Conservation (phyloP, 257 asterid genomes). For the Nicotiana paniculata region DNA sequence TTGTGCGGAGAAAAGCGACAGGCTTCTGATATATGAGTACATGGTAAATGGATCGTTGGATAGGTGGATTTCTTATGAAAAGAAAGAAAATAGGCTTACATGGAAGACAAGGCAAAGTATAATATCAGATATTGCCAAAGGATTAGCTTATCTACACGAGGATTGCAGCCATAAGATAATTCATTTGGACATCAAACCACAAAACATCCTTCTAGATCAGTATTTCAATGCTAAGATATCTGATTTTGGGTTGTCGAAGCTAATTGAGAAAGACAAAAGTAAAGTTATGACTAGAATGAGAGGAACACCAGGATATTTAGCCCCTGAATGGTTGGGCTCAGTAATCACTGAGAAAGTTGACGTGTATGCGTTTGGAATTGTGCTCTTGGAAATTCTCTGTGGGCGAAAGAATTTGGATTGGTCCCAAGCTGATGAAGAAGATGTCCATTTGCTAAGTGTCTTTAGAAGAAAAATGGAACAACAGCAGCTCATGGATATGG, state of each 20-base stretch:
- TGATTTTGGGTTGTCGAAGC: conserved; percentile 20
- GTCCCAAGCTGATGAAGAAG: conserved; percentile 6
- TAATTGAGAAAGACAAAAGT: conserved; percentile 17
- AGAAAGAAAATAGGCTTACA: neutral
- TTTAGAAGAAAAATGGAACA: conserved; percentile 12
- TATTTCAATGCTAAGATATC: conserved; percentile 21
- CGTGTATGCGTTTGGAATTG: conserved; percentile 22
- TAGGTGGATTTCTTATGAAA: conserved; percentile 14
- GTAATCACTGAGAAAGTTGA: conserved; percentile 22
- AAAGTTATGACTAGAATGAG: conserved; percentile 17
- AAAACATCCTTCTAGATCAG: conserved; percentile 23
- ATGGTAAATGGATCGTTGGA: conserved; percentile 25
- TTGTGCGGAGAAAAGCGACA: conserved; percentile 7
- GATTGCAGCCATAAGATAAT: conserved; percentile 24
- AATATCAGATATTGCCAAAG: conserved; percentile 19
- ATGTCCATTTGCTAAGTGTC: conserved; percentile 12
- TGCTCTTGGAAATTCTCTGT: conserved; percentile 15
- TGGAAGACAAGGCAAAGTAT: neutral
- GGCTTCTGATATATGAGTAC: conserved; percentile 18
- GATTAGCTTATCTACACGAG: conserved; percentile 22
- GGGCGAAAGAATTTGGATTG: conserved; percentile 19
- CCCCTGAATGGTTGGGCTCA: conserved; percentile 21
- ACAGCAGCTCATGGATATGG: conserved; percentile 4
- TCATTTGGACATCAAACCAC: conserved; percentile 24
- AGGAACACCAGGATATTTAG: conserved; percentile 27